Base-by-base conservation (phyloP, 2,329 filamentous ascomycete species). In the Sporothrix brunneoviolacea region DNA sequence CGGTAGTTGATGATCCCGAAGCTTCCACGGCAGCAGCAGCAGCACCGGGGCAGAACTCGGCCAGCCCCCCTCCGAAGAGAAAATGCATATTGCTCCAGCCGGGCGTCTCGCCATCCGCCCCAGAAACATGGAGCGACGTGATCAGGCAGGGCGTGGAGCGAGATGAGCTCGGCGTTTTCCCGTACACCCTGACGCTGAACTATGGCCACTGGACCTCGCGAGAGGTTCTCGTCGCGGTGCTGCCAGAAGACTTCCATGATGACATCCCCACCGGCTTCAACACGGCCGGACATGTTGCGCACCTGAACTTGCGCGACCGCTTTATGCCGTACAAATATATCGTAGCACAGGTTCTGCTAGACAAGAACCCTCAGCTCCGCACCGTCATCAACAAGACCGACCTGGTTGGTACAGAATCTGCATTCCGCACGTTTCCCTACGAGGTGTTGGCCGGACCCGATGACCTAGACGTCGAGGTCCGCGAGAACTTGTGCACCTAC, bases 371-470 rank as follows among this genome's bases (percentile, higher is more conserved):
- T 9, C 72, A 71, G 40, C 80, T 96, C 54, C 77, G 75, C 53
- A 98, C 93, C 0, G 91, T 98, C 58, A 96, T 98, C 70, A 96
- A 96, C 76, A 98, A 98, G 69, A 79, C 85, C 38, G 86, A 95
- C 67, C 84, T 88, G 54, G 91, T 98, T 8, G 93, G 93, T 52
- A 79, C 80, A 19, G 83, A 88, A 59, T 93, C 84, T 59, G 83
- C 89, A 64, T 98, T 88, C 70, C 83, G 93, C 47, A 97, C 93
- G 0, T 97, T 98, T 68, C 77, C 78, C 28, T 97, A 95, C 70
- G 93, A 98, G 70, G 79, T 97, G 13, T 79, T 98, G 1, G 83
- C 83, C 2, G 93, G 93, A 0, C 78, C 82, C 1, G 81, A 89
- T 59, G 84, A 97, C 61, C 73, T 96, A 66, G 82, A 91, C 48